A percentile compares a stretch with the other conserved stretches of the same genome.
These are phyloP conservation scores for Hymenoscyphus fructigenus DNA, from an alignment of 2,329 filamentous ascomycete genomes.

Conservation along the genomic window DNA sequence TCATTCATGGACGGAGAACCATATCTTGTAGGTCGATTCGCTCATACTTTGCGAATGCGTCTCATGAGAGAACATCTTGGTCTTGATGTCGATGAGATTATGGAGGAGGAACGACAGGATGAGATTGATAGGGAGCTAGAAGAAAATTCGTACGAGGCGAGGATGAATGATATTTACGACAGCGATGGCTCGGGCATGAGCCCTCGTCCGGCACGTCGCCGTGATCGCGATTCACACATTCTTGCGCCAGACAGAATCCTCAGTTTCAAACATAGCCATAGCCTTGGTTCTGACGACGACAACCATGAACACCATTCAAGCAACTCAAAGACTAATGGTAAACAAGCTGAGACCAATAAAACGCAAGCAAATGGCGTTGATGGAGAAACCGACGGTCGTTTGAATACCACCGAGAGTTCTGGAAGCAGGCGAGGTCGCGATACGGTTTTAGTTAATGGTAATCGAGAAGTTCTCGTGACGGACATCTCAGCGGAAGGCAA, in stretches of 20 bases:
- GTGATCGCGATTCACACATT: slow-evolving; percentile 53
- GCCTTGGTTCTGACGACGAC: slow-evolving; percentile 50
- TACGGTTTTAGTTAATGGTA: slow-evolving; percentile 63
- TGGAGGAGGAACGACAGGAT: slow-evolving; percentile 72
- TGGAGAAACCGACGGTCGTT: slow-evolving; percentile 74
- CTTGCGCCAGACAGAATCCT: slow-evolving; percentile 51
- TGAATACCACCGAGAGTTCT: slow-evolving; percentile 63
- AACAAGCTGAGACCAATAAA: slow-evolving; percentile 57
- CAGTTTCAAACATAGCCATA: slow-evolving; percentile 65
- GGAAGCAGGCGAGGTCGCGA: slow-evolving; percentile 67
- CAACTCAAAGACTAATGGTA: slow-evolving; percentile 48
- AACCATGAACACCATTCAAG: slow-evolving; percentile 38
- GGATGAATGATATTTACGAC: slow-evolving; percentile 63
- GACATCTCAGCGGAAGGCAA: slow-evolving; percentile 63
- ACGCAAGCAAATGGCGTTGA: slow-evolving; percentile 73
- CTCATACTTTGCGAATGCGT: slow-evolving; percentile 87
- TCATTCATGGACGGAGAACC: slow-evolving; percentile 89
- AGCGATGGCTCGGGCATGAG: slow-evolving; percentile 38
- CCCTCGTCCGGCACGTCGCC: slow-evolving; percentile 18
- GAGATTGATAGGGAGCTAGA: slow-evolving; percentile 58
- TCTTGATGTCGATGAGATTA: slow-evolving; percentile 88
- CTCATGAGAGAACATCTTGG: slow-evolving; percentile 96
- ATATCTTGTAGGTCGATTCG: slow-evolving; percentile 88
- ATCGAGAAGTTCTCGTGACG: slow-evolving; percentile 70
- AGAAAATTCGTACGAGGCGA: slow-evolving; percentile 49